Evolutionary conservation across 2,329 filamentous ascomycete species (phyloP), one percentile per base, ranked within the genome.

Genomic region (Macrophomina pseudophaseolina): DNA sequence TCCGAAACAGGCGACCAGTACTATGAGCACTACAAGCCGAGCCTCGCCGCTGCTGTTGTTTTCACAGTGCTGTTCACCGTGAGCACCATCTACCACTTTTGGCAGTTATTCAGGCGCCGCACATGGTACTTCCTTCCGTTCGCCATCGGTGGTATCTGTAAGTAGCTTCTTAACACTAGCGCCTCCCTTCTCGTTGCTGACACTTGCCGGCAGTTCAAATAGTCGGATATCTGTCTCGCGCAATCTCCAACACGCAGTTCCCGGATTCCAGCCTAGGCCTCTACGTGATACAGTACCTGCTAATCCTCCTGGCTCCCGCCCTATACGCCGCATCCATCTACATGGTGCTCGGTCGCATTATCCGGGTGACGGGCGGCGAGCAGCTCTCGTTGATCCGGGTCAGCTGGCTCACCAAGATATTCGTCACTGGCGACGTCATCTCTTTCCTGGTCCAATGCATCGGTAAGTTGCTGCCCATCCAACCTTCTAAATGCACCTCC

Each of bases 121-220:
- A 81, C 81, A 1, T 85, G 82, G 81, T 86, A 83, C 72, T 82
- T 84, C 69, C 81, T 83, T 2, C 81, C 85, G 0, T 82, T 87
- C 52, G 68, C 23, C 3, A n/a, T 44, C 12, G 32, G 54, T 9
- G 38, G 54, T 7, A 16, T 44, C 48, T 63, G 33, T 64, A 56
- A 56, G 52, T 40, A 11, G 73, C 44, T 16, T 18, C 14, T 49
- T 28, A 23, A 23, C 23, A 23, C 23, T 23, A 23, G 23, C 23
- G 23, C 23, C 23, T 23, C 23, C 23, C 23, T 23, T 23, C 23
- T 5, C 35, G 11, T 33, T 18, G 48, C 18, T 5, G 23, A 5
- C 48, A n/a, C 11, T 18, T 6, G 5, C 18, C 46, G 12, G 28
- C 49, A 85, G 83, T 85, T 67, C 83, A 87, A 72, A 72, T 74